These are phyloP conservation scores for barrel medic (Medicago truncatula) DNA, from an alignment of 306 rosid species.

Conservation along the genomic window DNA sequence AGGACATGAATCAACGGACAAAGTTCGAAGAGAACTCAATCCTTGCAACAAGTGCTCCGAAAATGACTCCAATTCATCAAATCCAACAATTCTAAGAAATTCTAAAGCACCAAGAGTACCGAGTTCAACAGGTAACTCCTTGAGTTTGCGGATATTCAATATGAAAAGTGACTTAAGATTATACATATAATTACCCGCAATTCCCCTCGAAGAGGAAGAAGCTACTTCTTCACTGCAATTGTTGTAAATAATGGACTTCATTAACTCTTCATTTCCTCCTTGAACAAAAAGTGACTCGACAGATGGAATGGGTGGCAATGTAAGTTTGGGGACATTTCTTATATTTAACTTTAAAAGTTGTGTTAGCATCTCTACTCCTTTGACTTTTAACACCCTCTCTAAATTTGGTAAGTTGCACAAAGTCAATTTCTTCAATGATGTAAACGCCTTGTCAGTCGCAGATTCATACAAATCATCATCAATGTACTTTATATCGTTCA, in stretches of 20 bases:
- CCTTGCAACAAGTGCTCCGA: background rate
- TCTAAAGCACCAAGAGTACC: background rate
- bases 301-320: background rate
- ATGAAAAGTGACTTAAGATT: background rate
- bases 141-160: background rate
- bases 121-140: background rate
- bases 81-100: background rate
- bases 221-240: background rate
- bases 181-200: too few relatives aligned
- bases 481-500: background rate
- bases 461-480: background rate
- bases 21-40: background rate
- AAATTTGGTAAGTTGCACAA: background rate
- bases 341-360: background rate
- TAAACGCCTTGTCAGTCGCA: background rate
- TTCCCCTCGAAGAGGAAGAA: too few relatives aligned
- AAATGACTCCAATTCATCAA: background rate
- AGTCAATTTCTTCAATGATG: background rate
- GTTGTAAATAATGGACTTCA: background rate
- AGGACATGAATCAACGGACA: background rate
- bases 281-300: background rate
- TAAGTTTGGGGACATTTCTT: background rate
- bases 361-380: background rate
- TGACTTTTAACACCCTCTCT: background rate
- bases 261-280: background rate